A percentile compares a stretch with the other conserved stretches of the same genome.
phyloP scores from a whole-genome alignment of 2,329 filamentous ascomycete genomes.

The Parasarocladium wereldwijsianum region DNA sequence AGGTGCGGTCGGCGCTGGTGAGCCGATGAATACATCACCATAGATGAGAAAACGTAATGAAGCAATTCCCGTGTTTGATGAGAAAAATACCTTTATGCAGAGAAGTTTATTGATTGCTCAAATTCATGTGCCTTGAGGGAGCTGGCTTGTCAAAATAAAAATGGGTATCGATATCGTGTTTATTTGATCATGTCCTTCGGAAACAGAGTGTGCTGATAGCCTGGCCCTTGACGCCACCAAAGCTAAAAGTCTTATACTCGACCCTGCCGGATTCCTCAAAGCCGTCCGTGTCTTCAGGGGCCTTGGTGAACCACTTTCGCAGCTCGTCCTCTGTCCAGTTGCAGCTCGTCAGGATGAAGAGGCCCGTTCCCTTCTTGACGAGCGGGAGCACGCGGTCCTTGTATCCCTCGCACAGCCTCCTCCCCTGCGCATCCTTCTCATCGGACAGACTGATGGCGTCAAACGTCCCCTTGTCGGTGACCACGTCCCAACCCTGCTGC shows the following conservation, averaged over 20 bases:
- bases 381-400: constrained; percentile 51
- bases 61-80: constrained; percentile 41
- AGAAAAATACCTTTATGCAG: too few relatives aligned
- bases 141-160: too few relatives aligned
- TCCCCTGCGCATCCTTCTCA: constrained; percentile 34
- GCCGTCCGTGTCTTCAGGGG: constrained; percentile 7
- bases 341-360: constrained; percentile 83
- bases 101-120: too few relatives aligned
- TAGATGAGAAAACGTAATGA: constrained; percentile 38
- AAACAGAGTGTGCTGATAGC: constrained; percentile 83
- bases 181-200: constrained; percentile 13
- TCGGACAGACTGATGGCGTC: constrained; percentile 75
- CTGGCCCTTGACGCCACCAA: constrained; percentile 78
- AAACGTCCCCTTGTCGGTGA: constrained; percentile 97
- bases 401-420: constrained; percentile 63
- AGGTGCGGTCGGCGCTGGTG: constrained; percentile 29
- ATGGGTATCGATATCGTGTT: too few relatives aligned
- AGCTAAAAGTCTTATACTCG: constrained; percentile 74
- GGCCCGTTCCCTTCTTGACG: constrained; percentile 50
- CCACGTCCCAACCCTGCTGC: constrained; percentile 60
- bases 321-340: constrained; percentile 96
- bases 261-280: constrained; percentile 54
- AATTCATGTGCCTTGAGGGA: too few relatives aligned
- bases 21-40: constrained; percentile 52
- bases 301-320: constrained; percentile 54